Base-by-base conservation (phyloP, 2,329 filamentous ascomycete species). In the Diaporthe amygdali region DNA sequence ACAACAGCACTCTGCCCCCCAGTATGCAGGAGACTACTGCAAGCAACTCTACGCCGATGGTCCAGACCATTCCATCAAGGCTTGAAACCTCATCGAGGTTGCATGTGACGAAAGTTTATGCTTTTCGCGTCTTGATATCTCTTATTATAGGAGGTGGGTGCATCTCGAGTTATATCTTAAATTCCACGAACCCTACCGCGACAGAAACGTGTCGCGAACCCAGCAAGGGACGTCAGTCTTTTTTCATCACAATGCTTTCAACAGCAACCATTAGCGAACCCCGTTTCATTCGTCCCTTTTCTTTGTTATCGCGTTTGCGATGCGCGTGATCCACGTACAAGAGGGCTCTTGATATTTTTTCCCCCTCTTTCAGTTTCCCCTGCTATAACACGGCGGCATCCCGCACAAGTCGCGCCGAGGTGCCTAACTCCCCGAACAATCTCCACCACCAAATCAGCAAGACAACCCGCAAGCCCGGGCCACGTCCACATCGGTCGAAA, bases 1-100 rank as follows among this genome's bases (percentile, higher is more conserved):
- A 37, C 59, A 64, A 49, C 59, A 37, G 59, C n/a, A n/a, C n/a
- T 64, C n/a, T 27, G 41, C 59, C 44, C n/a, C 44, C n/a, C n/a
- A n/a, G 59, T 47, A 30, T 64, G 59, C 59, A 64, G 59, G 59
- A 49, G 41, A 64, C 59, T 64, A 64, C 59, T 64, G 59, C 59
- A 64, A 20, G 59, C 14, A 64, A 64, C 20, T 64, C 59, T 44
- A 64, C 32, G 59, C 44, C 27, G 30, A n/a, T 47, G 59, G 59
- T 49, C 59, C 59, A 64, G 59, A 37, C 59, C 59, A 25, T 49
- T 64, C 59, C 44, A 64, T 49, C 14, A n/a, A 37, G 59, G 44
- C 59, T 64, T 49, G 44, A 64, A 64, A 49, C 59, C 41, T 64
- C 59, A 37, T 37, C 44, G 59, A 47, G 59, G 30, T 64, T n/a